Base-by-base conservation (phyloP, 2,329 filamentous ascomycete species). In the Penicillium frequentans region DNA sequence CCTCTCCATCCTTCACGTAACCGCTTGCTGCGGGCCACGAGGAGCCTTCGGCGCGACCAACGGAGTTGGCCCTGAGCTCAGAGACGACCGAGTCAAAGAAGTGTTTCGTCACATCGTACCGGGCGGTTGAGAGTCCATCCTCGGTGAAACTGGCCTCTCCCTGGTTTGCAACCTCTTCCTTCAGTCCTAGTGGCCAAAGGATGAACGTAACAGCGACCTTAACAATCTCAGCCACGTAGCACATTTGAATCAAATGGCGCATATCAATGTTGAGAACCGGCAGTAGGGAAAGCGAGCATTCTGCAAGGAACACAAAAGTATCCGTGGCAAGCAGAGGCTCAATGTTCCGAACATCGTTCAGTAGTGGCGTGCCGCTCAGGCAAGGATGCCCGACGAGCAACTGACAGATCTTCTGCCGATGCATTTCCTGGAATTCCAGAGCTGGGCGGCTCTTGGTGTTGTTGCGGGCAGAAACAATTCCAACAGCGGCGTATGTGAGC, bases 181-280 rank as follows among this genome's bases (percentile, higher is more conserved):
- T 73, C 48, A 77, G 58, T 0, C 69, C 73, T 5, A 71, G 55
- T 5, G 76, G 72, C 57, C 73, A 73, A 23, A 76, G 64, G 37
- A 77, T 74, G 68, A 84, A 85, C 8, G 83, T 80, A 14, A 86
- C 70, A 16, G 91, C 82, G 6, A 92, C 87, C 75, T 96, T 96
- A 58, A 96, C 86, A 56, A 99, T 86, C 75, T 99, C 95, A 3
- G 91, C 91, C 54, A 96, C 82, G 70, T 96, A 97, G 76, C 92
- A 97, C 46, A 98, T 79, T 37, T 89, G 87, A 49, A 98, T 76
- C 51, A 98, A 74, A 72, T 96, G 90, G 42, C 88, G 84, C 43
- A 96, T 85, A 54, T 96, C 90, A 39, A 90, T 82, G 42, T 84
- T 80, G 27, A 91, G 83, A 2, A 87, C 82, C 9, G 88, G 83